Conservation (phyloP, 2,329 filamentous ascomycete genomes). For the Sclerotinia minor region DNA sequence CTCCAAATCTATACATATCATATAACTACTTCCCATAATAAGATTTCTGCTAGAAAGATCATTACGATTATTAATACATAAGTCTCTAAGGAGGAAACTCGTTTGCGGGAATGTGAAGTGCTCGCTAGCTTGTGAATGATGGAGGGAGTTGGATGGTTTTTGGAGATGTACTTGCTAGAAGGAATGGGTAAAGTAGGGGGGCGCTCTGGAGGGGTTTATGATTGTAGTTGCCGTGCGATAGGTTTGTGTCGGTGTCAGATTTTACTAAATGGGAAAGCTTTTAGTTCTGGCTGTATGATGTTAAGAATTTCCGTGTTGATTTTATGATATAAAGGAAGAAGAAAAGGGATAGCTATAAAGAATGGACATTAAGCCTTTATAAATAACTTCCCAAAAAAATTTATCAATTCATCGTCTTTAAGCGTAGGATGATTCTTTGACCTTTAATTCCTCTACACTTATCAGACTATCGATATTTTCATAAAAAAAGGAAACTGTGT, state of each 20-base stretch:
- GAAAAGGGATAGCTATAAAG: no score
- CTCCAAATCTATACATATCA: background rate
- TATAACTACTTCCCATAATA: background rate
- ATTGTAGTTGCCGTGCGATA: background rate
- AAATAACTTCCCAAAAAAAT: background rate
- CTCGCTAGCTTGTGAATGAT: background rate
- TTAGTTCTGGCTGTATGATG: rapidly evolving
- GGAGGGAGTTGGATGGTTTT: background rate
- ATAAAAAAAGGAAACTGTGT: background rate
- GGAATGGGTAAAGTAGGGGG: background rate
- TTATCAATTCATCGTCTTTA: background rate
- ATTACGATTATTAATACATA: background rate
- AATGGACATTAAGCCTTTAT: background rate
- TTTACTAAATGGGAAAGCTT: background rate
- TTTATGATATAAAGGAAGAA: background rate
- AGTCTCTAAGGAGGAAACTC: background rate
- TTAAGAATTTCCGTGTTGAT: background rate
- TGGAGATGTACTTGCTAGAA: background rate
- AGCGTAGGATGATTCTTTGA: background rate
- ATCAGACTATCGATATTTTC: rapidly evolving
- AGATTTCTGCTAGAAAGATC: background rate
- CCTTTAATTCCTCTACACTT: rapidly evolving
- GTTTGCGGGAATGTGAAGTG: background rate
- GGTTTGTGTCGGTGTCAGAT: background rate
- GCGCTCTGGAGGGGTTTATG: background rate